Evolutionary conservation across 192 early-diverging fungal species (phyloP).

Genomic region (Gamsiella multidivaricata): DNA sequence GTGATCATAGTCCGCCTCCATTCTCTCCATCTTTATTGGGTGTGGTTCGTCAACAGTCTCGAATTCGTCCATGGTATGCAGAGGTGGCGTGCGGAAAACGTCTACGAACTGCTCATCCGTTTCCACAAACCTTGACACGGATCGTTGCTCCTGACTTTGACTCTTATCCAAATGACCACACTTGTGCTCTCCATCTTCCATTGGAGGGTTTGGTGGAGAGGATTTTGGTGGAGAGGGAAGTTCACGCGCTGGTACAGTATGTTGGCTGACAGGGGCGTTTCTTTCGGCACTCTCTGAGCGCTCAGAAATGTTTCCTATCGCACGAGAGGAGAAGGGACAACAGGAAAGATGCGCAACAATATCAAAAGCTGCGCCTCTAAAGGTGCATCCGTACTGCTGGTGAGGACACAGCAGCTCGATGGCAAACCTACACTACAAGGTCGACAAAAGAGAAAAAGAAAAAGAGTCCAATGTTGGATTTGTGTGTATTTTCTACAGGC

Average conservation of each 20-base stretch:
- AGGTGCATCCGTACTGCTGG: slow-evolving; percentile 18
- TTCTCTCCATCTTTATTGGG: neutral
- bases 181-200: too few species aligned
- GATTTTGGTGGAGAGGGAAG: slow-evolving; percentile 28
- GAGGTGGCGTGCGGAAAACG: neutral
- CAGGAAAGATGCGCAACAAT: slow-evolving; percentile 2
- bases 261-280: neutral
- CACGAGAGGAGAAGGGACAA: slow-evolving; percentile 7
- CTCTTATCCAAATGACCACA: neutral
- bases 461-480: too few species aligned
- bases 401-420: slow-evolving; percentile 16
- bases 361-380: slow-evolving; percentile 3
- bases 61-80: neutral
- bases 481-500: too few species aligned
- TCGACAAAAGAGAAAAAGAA: neutral
- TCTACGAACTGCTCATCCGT: neutral
- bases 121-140: too few species aligned
- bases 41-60: neutral
- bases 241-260: neutral
- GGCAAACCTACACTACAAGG: slow-evolving; percentile 17
- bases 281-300: neutral
- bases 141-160: neutral
- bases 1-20: slow-evolving; percentile 12
- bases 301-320: neutral
- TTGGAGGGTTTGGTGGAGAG: slow-evolving; percentile 13